phyloP scores from a whole-genome alignment of 495 filamentous ascomycete genomes.

The Haplographium delicatum region DNA sequence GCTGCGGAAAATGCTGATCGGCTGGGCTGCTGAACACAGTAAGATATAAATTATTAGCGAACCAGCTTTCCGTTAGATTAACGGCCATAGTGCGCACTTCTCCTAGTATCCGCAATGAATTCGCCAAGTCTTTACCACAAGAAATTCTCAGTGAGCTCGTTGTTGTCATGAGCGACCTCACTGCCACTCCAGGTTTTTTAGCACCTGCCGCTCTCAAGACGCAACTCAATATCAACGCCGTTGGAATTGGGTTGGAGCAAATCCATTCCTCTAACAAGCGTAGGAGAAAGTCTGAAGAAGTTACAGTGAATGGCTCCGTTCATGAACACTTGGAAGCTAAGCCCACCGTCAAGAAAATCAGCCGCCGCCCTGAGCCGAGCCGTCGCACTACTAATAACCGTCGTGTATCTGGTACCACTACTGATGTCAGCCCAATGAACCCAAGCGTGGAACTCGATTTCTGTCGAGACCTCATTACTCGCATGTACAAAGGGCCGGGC shows the following conservation, averaged over 20 bases:
- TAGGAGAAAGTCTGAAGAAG: slow-evolving; percentile 29
- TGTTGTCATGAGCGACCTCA: slow-evolving; percentile 48
- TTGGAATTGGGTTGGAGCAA: slow-evolving; percentile 11
- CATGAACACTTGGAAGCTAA: slow-evolving; percentile 28
- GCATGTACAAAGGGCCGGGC: slow-evolving; percentile 49
- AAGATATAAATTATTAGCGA: slow-evolving; percentile 12
- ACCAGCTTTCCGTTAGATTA: too few relatives aligned
- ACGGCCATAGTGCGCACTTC: slow-evolving; percentile 26
- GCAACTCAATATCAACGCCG: slow-evolving; percentile 9
- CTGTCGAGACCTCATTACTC: slow-evolving; percentile 43
- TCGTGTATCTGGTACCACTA: slow-evolving; percentile 10
- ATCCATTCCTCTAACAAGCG: slow-evolving; percentile 14
- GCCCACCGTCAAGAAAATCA: slow-evolving; percentile 29
- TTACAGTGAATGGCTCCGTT: slow-evolving; percentile 19
- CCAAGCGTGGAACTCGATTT: slow-evolving; percentile 44
- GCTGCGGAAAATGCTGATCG: slow-evolving; percentile 45
- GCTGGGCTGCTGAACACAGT: slow-evolving; percentile 54
- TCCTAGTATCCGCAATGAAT: slow-evolving; percentile 41
- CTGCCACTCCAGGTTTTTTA: slow-evolving; percentile 17
- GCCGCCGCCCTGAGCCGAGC: slow-evolving; percentile 26
- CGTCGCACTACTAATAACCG: slow-evolving; percentile 3
- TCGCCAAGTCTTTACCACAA: slow-evolving; percentile 47
- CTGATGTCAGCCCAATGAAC: slow-evolving; percentile 25
- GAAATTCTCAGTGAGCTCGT: slow-evolving; percentile 51
- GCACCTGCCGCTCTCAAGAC: slow-evolving; percentile 25